These are phyloP conservation scores for Crucibulum laeve DNA, from an alignment of 768 basidiomycete genomes.

Conservation along the genomic window DNA sequence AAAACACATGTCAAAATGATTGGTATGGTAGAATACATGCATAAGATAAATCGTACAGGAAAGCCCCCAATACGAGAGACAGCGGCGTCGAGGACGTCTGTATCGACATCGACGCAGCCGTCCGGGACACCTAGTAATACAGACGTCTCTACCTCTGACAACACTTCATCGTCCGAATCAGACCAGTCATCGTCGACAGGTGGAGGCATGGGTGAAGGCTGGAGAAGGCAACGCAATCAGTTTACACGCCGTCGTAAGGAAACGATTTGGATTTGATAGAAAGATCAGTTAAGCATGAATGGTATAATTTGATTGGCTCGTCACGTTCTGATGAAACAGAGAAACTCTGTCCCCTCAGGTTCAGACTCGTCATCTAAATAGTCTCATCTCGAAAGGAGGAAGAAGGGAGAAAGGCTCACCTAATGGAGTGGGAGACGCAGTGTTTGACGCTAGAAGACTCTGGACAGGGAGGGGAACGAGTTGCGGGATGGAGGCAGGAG, in stretches of 20 bases:
- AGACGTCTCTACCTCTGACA: constrained; percentile 57
- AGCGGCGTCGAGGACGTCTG: constrained; percentile 69
- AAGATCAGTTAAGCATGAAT: constrained; percentile 91
- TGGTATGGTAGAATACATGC: constrained; percentile 40
- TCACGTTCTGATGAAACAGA: constrained; percentile 51
- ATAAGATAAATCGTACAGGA: constrained; percentile 73
- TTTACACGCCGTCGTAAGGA: constrained; percentile 5
- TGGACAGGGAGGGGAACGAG: not conserved
- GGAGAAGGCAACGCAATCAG: constrained; percentile 11
- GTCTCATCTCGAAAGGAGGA: constrained; percentile 32
- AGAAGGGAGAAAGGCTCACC: constrained; percentile 8
- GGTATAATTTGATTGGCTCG: constrained; percentile 66
- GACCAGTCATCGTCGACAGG: constrained; percentile 64
- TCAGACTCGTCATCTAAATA: constrained; percentile 81
- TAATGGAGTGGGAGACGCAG: constrained; percentile 7
- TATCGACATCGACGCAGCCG: constrained; percentile 51
- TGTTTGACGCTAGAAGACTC: not conserved
- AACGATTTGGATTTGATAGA: constrained; percentile 3
- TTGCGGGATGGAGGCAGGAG: not conserved
- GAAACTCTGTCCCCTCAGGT: constrained; percentile 51
- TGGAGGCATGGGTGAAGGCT: constrained; percentile 26
- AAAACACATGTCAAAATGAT: constrained; percentile 45
- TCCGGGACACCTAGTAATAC: constrained; percentile 82
- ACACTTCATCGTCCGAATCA: constrained; percentile 69
- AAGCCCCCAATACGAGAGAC: constrained; percentile 88